Percentiles rank a stretch among this genome's conserved stretches.
Conservation (phyloP, 176 grass and related monocot species). For the Tillandsia fasciculata region DNA sequence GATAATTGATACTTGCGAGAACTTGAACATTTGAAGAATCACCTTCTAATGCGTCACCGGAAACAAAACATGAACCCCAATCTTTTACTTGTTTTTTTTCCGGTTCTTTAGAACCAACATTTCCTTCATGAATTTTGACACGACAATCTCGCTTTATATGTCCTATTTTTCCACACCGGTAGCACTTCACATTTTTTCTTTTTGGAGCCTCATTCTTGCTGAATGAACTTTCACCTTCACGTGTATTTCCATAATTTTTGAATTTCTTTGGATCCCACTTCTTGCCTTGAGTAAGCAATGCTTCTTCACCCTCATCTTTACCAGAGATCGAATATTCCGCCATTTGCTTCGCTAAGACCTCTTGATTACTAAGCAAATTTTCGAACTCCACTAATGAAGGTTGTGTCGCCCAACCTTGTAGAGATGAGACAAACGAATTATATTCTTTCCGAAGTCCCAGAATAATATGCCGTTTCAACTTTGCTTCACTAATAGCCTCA, state of each 20-base stretch:
- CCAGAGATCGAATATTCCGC: neutral
- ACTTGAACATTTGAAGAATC: neutral
- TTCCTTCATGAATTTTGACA: neutral
- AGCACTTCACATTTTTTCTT: neutral
- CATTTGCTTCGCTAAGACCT: neutral
- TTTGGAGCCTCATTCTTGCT: neutral
- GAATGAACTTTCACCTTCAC: neutral
- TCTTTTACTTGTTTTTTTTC: neutral
- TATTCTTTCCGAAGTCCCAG: neutral
- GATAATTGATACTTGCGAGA: neutral
- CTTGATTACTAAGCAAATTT: neutral
- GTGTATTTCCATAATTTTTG: neutral
- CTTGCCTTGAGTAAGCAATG: neutral
- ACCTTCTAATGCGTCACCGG: neutral
- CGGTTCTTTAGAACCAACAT: neutral
- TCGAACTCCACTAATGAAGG: neutral
- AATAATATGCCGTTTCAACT: neutral
- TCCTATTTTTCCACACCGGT: neutral
- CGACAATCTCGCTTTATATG: neutral
- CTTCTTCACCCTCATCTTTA: neutral
- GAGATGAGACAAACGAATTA: neutral
- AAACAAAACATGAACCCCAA: neutral
- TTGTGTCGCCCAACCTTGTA: conserved; percentile 3
- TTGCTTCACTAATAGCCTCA: neutral
- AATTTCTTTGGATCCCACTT: neutral